Evolutionary conservation across 1,139 yeast species (phyloP).

Genomic region (Taphrina wiesneri): DNA sequence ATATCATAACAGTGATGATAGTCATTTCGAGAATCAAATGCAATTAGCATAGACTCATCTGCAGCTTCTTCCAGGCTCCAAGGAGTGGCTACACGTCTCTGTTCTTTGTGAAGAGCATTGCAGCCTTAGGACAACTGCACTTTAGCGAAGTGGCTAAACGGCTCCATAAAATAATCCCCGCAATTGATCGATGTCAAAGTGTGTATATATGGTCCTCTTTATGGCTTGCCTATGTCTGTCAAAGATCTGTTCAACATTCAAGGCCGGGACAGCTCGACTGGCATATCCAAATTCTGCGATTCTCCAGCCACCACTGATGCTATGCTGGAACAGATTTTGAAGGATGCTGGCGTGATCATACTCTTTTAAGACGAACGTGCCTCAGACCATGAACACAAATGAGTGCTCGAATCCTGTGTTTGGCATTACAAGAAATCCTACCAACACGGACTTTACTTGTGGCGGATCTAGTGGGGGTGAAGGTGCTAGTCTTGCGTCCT

Average conservation of each 20-base stretch:
- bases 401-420: slow-evolving; percentile 44
- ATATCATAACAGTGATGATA: slow-evolving; percentile 22
- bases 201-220: slow-evolving; percentile 46
- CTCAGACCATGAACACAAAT: slow-evolving; percentile 56
- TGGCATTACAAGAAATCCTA: slow-evolving; percentile 52
- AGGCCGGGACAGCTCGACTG: slow-evolving; percentile 57
- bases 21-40: slow-evolving; percentile 15
- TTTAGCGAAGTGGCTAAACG: too few species aligned
- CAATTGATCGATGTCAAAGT: not conserved
- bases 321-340: slow-evolving; percentile 47
- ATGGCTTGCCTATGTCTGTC: slow-evolving; percentile 72
- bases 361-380: slow-evolving; percentile 57
- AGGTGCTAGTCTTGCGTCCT: slow-evolving; percentile 53
- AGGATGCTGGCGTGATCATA: slow-evolving; percentile 63
- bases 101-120: too few species aligned
- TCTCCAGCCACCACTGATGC: slow-evolving; percentile 47
- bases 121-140: too few species aligned
- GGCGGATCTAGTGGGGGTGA: slow-evolving; percentile 66
- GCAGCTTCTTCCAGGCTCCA: too few species aligned
- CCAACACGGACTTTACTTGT: slow-evolving; percentile 49
- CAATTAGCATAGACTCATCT: not conserved
- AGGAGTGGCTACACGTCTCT: too few species aligned
- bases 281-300: slow-evolving; percentile 51
- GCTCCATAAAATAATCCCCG: too few species aligned
- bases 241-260: slow-evolving; percentile 51